Percentiles rank a stretch among this genome's conserved stretches.
phyloP scores from a whole-genome alignment of 306 rosid species.

The Vigna nakashimae region DNA sequence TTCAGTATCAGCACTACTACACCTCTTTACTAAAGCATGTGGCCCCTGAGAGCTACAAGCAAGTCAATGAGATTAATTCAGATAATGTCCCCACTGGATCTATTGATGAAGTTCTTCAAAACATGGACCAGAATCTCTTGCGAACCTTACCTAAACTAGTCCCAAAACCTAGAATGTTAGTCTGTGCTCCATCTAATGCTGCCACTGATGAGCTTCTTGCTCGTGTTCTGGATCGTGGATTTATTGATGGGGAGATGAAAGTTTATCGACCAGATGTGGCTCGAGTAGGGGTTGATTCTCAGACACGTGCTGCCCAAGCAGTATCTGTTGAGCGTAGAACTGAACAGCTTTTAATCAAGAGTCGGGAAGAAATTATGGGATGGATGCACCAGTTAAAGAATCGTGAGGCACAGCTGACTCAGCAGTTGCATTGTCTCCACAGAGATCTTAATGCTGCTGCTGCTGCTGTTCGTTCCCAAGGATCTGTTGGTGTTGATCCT shows the following conservation, averaged over 20 bases:
- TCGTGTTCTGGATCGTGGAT: conserved; percentile 97
- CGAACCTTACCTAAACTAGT: conserved; percentile 93
- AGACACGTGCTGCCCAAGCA: conserved; percentile 99
- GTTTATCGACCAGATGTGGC: conserved; percentile 99
- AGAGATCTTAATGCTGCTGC: conserved; percentile 94
- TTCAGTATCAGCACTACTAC: conserved; percentile 97
- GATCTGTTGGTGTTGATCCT: conserved; percentile 98
- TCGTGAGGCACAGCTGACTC: conserved; percentile 82
- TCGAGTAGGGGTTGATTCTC: conserved; percentile 97
- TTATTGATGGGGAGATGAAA: conserved; percentile 99
- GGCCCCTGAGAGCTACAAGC: conserved; percentile 99
- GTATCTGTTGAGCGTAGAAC: conserved; percentile 99
- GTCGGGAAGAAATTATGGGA: conserved; percentile 78
- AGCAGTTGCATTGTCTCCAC: conserved; percentile 79
- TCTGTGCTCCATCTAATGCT: conserved; percentile 99
- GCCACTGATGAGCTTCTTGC: conserved; percentile 99
- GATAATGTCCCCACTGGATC: conserved; percentile 79
- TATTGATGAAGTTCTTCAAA: conserved; percentile 97
- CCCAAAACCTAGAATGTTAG: conserved; percentile 98
- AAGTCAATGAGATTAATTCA: conserved; percentile 75
- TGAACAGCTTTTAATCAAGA: conserved; percentile 90
- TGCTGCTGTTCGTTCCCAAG: conserved; percentile 88
- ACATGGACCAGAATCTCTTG: conserved; percentile 94
- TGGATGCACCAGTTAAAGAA: conserved; percentile 92
- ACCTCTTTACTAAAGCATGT: conserved; percentile 95